Base-by-base conservation (phyloP, 441 rosid genomes). In the Jatropha multifida region DNA sequence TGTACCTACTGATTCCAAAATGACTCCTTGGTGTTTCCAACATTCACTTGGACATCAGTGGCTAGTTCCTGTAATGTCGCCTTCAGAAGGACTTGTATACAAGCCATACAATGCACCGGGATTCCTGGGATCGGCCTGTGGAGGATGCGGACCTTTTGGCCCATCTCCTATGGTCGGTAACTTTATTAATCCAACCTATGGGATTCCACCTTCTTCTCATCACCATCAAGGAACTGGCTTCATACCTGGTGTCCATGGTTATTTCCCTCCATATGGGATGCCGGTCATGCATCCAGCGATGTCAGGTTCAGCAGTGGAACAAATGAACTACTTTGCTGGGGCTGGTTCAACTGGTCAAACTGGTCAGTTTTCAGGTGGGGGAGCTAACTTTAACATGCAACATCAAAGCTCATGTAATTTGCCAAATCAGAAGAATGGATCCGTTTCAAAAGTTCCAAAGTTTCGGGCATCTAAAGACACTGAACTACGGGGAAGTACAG, bases 41-140 rank as follows among this genome's bases (percentile, higher is more conserved):
- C 90, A 85, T 38, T 78, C 87, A 17, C 79, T 83, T 0, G 92
- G 92, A 63, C 87, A 90, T 54, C 99, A 89, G 55, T 93, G 98
- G 97, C 65, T 95, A 75, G 77, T 95, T 79, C 99, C 99, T 49
- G 86, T 95, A 18, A 91, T 95, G 94, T 88, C 96, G 61, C 96
- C 94, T 38, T 88, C 90, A 0, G 97, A 95, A 85, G 99, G 99
- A 70, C 89, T 95, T 38, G 72, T 93, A 66, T 93, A 89, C 85
- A 95, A 92, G 85, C 97, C 99, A 11, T 90, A 88, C 78, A 75
- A 88, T 4, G 81, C 81, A 14, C 79, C 88, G 41, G 97, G 90
- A 71, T 79, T 81, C 49, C 75, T 80, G 70, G 94, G 86, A 68
- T 65, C 88, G 0, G 84, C 38, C 72, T 88, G 82, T 73, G 93